Evolutionary conservation across 2,329 filamentous ascomycete species (phyloP), one percentile per base, ranked within the genome.

Genomic region (Scytalidium sp.): DNA sequence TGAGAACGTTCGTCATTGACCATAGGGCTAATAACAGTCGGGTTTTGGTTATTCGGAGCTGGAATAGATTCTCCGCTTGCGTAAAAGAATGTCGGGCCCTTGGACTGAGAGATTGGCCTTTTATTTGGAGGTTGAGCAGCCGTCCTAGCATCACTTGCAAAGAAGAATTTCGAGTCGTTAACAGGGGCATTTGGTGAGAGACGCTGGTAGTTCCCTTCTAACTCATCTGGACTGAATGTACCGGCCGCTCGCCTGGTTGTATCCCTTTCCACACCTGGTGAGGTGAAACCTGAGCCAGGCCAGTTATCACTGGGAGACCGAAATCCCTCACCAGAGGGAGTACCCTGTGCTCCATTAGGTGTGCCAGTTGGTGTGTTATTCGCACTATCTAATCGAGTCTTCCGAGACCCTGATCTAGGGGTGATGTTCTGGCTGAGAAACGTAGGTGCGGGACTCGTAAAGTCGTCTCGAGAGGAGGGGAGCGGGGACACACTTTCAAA

Each of bases 151-250:
- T 96, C 90, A 65, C 85, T 90, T 22, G 92, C 94, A 66, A 95
- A 92, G 67, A 99, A 97, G 77, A 97, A 97, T 72, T 90, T 93
- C 47, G 85, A 71, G 46, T 80, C 78, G 19, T 45, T 55, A 23
- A 52, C 27, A 17, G 58, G 42, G 41, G 59, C 52, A 27, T 60
- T 48, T 10, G 41, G 43, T 20, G 67, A 59, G 51, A 58, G 64
- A 41, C 56, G 51, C 47, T 59, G 52, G 19, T 49, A 56, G 17
- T 60, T 60, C 7, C 56, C 52, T 13, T 74, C 69, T 27, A 68
- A 66, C 11, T 66, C 61, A 6, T 64, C 58, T 5, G 74, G 63
- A 56, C 63, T 70, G 51, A 77, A 75, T 19, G 72, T 68, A 19
- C 74, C 67, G 10, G 61, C 59, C 22, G 54, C 51, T 39, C 58